A percentile compares a stretch with the other conserved stretches of the same genome.
Conservation (phyloP, 1,139 yeast species). For the Yamadazyma mexicana region DNA sequence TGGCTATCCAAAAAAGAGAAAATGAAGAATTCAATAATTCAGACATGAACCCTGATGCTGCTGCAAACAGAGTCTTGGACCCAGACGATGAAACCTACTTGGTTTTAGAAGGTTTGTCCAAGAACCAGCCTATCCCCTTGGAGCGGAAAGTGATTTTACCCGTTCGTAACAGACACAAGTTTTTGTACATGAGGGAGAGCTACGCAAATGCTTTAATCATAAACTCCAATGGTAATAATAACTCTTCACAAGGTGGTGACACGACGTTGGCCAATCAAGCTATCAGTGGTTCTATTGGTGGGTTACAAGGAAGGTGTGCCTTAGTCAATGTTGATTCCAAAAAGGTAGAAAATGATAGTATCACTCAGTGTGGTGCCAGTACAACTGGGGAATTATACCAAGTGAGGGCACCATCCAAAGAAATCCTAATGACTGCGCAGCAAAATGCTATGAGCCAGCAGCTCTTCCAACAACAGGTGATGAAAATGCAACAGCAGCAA, state of each 20-base stretch:
- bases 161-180: slow-evolving; percentile 65
- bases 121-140: slow-evolving; percentile 78
- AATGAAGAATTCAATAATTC: slow-evolving; percentile 42
- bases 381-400: slow-evolving; percentile 54
- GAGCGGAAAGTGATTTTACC: slow-evolving; percentile 77
- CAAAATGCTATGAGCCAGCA: slow-evolving; percentile 47
- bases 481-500: slow-evolving; percentile 45
- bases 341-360: slow-evolving; percentile 24
- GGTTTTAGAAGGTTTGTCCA: slow-evolving; percentile 87
- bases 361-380: slow-evolving; percentile 51
- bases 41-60: slow-evolving; percentile 22
- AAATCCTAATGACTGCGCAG: slow-evolving; percentile 44
- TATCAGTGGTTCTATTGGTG: slow-evolving; percentile 61
- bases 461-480: slow-evolving; percentile 50
- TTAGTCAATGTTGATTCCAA: slow-evolving; percentile 61
- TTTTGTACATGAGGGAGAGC: slow-evolving; percentile 80
- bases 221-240: slow-evolving; percentile 25
- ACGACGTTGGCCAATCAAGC: slow-evolving; percentile 52
- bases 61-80: slow-evolving; percentile 34
- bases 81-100: slow-evolving; percentile 95
- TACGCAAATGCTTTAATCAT: slow-evolving; percentile 62
- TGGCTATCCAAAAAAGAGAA: slow-evolving; percentile 54
- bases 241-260: slow-evolving; percentile 21
- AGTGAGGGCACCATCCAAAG: slow-evolving; percentile 66
- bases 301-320: slow-evolving; percentile 75